Conservation (phyloP, 2,329 filamentous ascomycete genomes). For the Colletotrichum truncatum region DNA sequence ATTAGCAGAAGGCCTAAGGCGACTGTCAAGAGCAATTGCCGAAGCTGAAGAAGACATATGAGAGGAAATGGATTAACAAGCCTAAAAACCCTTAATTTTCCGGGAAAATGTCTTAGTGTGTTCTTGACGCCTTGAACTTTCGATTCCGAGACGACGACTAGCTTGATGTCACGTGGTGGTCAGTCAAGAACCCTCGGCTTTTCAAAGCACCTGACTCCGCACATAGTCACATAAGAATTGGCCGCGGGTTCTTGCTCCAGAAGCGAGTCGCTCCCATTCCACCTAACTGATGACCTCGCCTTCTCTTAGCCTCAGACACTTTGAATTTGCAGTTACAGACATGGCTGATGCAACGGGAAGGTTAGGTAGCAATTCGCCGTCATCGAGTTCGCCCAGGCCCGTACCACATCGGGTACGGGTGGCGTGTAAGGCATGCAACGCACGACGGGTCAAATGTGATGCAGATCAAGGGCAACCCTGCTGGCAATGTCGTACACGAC, state of each 20-base stretch:
- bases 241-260: neutral
- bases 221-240: no score
- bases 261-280: neutral
- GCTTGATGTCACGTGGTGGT: neutral
- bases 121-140: neutral
- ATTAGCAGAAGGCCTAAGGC: conserved; percentile 30
- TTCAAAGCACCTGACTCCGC: neutral
- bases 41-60: neutral
- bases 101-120: no score
- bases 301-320: neutral
- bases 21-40: conserved; percentile 9
- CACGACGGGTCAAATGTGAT: conserved; percentile 18
- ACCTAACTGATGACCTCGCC: neutral
- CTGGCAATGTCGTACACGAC: conserved; percentile 15
- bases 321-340: neutral
- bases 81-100: no score
- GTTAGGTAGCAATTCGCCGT: neutral
- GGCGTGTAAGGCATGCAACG: conserved; percentile 19
- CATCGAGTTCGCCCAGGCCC: neutral
- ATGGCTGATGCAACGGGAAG: neutral
- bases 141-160: neutral
- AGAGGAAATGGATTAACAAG: no score
- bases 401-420: conserved; percentile 31
- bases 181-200: neutral
- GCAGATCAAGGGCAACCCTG: conserved; percentile 10